Evolutionary conservation across 2,329 filamentous ascomycete species (phyloP), one percentile per base, ranked within the genome.

Genomic region (Clarireedia homoeocarpa): DNA sequence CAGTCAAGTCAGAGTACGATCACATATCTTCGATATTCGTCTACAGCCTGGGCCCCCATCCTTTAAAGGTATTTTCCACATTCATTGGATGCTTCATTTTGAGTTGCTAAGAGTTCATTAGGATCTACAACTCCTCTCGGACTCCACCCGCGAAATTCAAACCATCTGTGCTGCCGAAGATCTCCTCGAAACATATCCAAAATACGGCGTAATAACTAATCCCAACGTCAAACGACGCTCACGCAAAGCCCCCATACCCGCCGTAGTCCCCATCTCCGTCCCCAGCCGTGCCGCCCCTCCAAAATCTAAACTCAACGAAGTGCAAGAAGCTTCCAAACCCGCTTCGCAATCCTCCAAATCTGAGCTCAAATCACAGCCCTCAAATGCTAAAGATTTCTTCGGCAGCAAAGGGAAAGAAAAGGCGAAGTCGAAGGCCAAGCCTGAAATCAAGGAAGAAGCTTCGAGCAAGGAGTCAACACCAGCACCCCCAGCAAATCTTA

Each of bases 21-120:
- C 75, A 82, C n/a, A 82, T 96, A 53, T 79, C 77, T 0, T 88
- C 89, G 0, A 85, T 96, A 58, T 90, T 96, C 65, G 74, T 97
- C 45, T 97, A 97, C 74, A 96, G 91, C 66, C 68, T 97, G 17
- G 84, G 88, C 44, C 79, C 88, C 1, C 79, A 83, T 39, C 79
- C 84, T 1, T 75, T 91, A 15, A 86, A 85, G 70, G 85, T 82
- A 71, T 42, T 69, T 53, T 30, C 4, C 52, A 61, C 39, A 63
- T 36, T 27, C 4, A 4, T 9, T 17, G 23, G 4, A 5, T 45
- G 17, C 9, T n/a, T 30, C 17, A 20, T 38, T 17, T 39, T 15
- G 2, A 46, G 58, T n/a, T 60, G 36, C 46, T 48, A 34, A 56
- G 24, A 47, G 10, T 39, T 17, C 20, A 23, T 2, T 48, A 74